phyloP scores from a whole-genome alignment of 2,329 filamentous ascomycete species.

The Aspergillus uvarum region DNA sequence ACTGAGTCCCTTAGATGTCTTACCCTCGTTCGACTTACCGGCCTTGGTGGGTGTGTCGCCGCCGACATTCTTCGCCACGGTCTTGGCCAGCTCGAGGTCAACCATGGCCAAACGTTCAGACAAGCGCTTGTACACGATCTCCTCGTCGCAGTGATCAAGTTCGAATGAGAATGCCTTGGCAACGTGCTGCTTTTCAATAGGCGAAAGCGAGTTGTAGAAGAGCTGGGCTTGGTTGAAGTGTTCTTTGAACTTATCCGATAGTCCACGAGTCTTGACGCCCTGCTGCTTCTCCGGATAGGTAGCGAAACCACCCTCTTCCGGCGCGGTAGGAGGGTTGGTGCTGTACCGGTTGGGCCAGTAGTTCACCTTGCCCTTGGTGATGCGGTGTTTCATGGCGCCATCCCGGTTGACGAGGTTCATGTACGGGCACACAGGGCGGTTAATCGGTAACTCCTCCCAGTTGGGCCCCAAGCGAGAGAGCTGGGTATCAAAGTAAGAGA shows the following conservation, averaged over 20 bases:
- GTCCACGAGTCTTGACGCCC: conserved; percentile 66
- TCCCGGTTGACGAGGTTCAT: conserved; percentile 77
- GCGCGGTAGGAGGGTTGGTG: conserved; percentile 60
- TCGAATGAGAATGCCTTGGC: conserved; percentile 41
- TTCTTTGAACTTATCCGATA: conserved; percentile 47
- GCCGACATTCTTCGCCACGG: conserved; percentile 71
- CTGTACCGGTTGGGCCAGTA: conserved; percentile 77
- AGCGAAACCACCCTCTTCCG: conserved; percentile 65
- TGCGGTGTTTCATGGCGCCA: conserved; percentile 69
- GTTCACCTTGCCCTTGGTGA: conserved; percentile 71
- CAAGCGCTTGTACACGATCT: conserved; percentile 72
- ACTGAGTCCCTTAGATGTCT: conserved; percentile 60
- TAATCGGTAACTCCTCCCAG: conserved; percentile 76
- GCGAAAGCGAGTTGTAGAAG: conserved; percentile 39
- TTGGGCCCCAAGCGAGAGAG: conserved; percentile 69
- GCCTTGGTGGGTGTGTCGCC: conserved; percentile 58
- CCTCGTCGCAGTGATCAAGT: conserved; percentile 64
- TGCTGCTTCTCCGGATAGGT: conserved; percentile 65
- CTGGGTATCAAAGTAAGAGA: conserved; percentile 56
- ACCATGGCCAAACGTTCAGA: conserved; percentile 68
- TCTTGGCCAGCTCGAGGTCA: conserved; percentile 66
- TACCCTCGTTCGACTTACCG: conserved; percentile 63
- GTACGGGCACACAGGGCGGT: conserved; percentile 70
- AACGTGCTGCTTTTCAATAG: conserved; percentile 37
- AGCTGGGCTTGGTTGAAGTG: conserved; percentile 39